Conservation (phyloP, 73 alveolate genomes). For the Blepharisma japonicum region DNA sequence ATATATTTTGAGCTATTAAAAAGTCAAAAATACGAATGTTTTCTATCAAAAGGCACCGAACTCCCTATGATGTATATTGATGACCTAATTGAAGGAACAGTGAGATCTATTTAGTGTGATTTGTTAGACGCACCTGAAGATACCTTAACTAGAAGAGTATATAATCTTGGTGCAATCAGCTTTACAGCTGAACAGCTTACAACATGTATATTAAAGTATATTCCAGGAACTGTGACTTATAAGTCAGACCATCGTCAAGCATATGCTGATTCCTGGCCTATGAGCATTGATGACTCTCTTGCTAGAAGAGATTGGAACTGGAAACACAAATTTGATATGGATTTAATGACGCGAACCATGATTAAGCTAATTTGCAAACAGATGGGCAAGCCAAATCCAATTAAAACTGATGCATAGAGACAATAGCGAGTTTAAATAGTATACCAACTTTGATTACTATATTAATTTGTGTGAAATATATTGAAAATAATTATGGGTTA, state of each 20-base stretch:
- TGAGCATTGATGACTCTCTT: constrained; percentile 41
- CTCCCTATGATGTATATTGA: constrained; percentile 65
- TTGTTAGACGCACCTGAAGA: constrained; percentile 34
- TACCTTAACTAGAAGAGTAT: not conserved
- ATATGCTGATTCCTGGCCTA: constrained; percentile 59
- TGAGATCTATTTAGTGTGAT: not conserved
- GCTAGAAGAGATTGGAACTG: constrained; percentile 50
- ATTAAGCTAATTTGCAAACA: not conserved
- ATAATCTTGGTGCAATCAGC: constrained; percentile 16
- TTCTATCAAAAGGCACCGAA: constrained; percentile 30
- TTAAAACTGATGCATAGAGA: too few relatives aligned
- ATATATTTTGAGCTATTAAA: constrained; percentile 52
- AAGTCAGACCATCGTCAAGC: constrained; percentile 50
- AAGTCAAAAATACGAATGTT: constrained; percentile 37
- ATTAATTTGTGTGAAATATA: too few relatives aligned
- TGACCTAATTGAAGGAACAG: constrained; percentile 50
- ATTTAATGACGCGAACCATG: constrained; percentile 41
- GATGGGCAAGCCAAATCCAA: not conserved
- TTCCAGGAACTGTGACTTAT: constrained; percentile 31
- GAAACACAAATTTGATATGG: constrained; percentile 41
- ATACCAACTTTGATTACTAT: too few relatives aligned
- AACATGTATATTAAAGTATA: not conserved
- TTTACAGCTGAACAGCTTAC: not conserved
- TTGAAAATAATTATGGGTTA: too few relatives aligned
- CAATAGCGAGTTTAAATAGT: too few relatives aligned